Base-by-base conservation (phyloP, 371 early-diverging fungal species). In the Phascolomyces articulosus region DNA sequence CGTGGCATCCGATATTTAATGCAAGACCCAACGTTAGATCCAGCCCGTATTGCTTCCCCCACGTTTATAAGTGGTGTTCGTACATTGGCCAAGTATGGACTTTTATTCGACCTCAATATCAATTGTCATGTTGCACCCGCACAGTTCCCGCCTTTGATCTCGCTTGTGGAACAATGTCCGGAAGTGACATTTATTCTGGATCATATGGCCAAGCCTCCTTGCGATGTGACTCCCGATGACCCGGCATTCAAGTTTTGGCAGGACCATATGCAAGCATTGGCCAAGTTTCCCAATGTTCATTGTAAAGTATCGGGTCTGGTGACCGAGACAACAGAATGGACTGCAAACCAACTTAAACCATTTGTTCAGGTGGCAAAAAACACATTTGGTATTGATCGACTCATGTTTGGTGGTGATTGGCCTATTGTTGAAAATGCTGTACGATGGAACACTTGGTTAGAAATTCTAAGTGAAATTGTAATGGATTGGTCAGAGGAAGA, bases 191-290 rank as follows among this genome's bases (percentile, higher is more conserved):
- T 82, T 61, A 64, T 82, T 11, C 57, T 82, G 40, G 82, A 79
- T 56, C 82, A 82, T 64, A 79, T 79, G 78, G 82, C 68, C 15
- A 82, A 82, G 55, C 82, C 82, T 10, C 82, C 82, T 23, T 77
- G 79, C 58, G 65, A 77, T 58, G 64, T 64, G 23, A 48, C 61
- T 9, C 73, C 75, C 18, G 73, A 75, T 10, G 63, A 70, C 9
- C 41, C 54, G 24, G 59, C 48, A 15, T 82, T 75, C 59, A 73
- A 71, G 38, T 67, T 59, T 10, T 79, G 79, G 79, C 67, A 61
- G 41, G 31, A 40, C 23, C 62, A 76, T 44, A 70, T 82, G 56
- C 9, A 56, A 0, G 40, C 61, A 9, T 47, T 82, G 40, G 68
- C 69, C 7, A 23, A 41, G 23, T 61, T 60, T 51, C 56, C 51